These are phyloP conservation scores for Plenodomus lindquistii DNA, from an alignment of 2,329 filamentous ascomycete species.

Conservation along the genomic window DNA sequence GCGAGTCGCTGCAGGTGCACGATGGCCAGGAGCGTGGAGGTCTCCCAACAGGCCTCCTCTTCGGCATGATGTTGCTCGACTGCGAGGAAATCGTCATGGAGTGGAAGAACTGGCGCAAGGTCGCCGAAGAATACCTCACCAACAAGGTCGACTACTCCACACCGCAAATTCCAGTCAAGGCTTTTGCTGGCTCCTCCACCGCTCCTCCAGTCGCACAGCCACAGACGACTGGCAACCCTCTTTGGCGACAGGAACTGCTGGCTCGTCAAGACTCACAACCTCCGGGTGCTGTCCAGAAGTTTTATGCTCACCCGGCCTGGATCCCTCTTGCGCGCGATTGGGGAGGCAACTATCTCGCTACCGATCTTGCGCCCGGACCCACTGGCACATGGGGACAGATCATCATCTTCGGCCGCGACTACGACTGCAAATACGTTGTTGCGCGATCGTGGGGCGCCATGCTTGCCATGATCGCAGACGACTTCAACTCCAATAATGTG, in stretches of 20 bases:
- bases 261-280: constrained; percentile 87
- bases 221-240: constrained; percentile 60
- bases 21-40: constrained; percentile 98
- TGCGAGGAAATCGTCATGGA: constrained; percentile 98
- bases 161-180: constrained; percentile 71
- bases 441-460: constrained; percentile 90
- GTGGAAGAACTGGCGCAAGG: constrained; percentile 93
- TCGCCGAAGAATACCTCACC: constrained; percentile 85
- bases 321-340: constrained; percentile 95
- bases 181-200: constrained; percentile 70
- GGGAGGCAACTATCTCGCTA: constrained; percentile 96
- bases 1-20: constrained; percentile 87
- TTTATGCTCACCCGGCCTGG: constrained; percentile 92
- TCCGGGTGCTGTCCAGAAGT: constrained; percentile 82
- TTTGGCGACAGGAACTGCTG: constrained; percentile 85
- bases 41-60: constrained; percentile 86
- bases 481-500: constrained; percentile 89
- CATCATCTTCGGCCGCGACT: constrained; percentile 95
- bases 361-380: constrained; percentile 89
- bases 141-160: constrained; percentile 58
- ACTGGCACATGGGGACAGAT: constrained; percentile 93
- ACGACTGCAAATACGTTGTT: constrained; percentile 97
- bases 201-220: constrained; percentile 63
- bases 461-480: constrained; percentile 84
- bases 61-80: constrained; percentile 92